Base-by-base conservation (phyloP, 139 green algal genomes). In the Auxenochlorella pyrenoidosa region DNA sequence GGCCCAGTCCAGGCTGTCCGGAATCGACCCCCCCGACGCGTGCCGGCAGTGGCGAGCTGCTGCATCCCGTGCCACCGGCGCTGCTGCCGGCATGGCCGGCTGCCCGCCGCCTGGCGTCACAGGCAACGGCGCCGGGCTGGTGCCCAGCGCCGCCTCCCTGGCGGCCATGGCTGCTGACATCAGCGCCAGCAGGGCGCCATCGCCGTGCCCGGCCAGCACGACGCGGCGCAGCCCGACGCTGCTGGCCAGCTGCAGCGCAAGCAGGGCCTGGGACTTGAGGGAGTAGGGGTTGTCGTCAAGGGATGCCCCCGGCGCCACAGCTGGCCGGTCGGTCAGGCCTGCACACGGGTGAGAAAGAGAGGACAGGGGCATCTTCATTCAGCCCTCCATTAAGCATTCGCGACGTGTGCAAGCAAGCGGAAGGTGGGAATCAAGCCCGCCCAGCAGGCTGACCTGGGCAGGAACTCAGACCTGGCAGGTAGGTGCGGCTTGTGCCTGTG, bases 121-220 rank as follows among this genome's bases (percentile, higher is more conserved):
- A 41, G 22, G 3, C n/a, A 26, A 44, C 38, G 41, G 40, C 65
- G 44, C 32, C 51, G 59, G 51, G 82, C 13, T 73, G 82, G 3
- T 73, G 44, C 60, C 36, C 16, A 43, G n/a, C n/a, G 75, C 30
- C 30, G 26, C 43, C 68, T 75, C 73, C 32, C 87, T 85, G 80
- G 43, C 68, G 8, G 94, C 89, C 19, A 85, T 43, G 28, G 88
- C 89, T 15, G 92, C 89, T 2, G 94, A 91, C 78, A 94, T 80
- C 30, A 96, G 84, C 0, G 94, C 91, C 4, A 97, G 72, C 43
- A 96, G 75, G 78, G 94, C 95, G 24, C 93, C 95, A 79, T 97
- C 95, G 34, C 87, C 91, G 75, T 97, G 94, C 21, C 90, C 95
- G 1, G 92, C 90, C 10, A 97, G 75, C 65, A 97, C 54, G 43